phyloP scores from a whole-genome alignment of 139 green algal genomes.

The Picochlorum sp. region DNA sequence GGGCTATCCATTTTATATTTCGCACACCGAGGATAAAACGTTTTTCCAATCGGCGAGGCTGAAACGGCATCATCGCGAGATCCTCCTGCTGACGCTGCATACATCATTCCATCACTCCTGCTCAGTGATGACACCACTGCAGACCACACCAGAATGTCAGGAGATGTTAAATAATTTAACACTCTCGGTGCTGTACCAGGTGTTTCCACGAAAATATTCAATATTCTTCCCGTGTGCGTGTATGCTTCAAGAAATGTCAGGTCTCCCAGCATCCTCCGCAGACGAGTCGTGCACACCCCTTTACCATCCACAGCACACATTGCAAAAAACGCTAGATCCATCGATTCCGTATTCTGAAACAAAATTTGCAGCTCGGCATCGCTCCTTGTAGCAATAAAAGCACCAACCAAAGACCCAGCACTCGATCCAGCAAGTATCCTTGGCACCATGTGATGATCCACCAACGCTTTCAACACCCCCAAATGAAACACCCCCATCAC shows the following conservation, averaged over 20 bases:
- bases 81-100: neutral
- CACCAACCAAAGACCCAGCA: conserved; percentile 77
- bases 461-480: conserved; percentile 55
- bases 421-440: conserved; percentile 81
- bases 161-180: conserved; percentile 88
- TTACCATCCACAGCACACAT: conserved; percentile 48
- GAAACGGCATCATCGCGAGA: too few species aligned
- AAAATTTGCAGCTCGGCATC: conserved; percentile 63
- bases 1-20: too few species aligned
- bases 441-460: conserved; percentile 81
- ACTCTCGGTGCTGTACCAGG: conserved; percentile 80
- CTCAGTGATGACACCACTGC: conserved; percentile 71
- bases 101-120: conserved; percentile 35
- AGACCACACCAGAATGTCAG: conserved; percentile 79
- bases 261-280: conserved; percentile 70
- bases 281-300: conserved; percentile 13
- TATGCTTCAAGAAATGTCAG: conserved; percentile 87
- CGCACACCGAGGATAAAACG: too few species aligned
- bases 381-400: conserved; percentile 60
- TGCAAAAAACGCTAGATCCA: conserved; percentile 84
- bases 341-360: conserved; percentile 51
- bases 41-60: too few species aligned
- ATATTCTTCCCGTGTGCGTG: conserved; percentile 75
- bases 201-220: conserved; percentile 79
- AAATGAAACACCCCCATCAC: conserved; percentile 91